phyloP scores from a whole-genome alignment of 1,139 yeast species.

The Nadsonia commutata region DNA sequence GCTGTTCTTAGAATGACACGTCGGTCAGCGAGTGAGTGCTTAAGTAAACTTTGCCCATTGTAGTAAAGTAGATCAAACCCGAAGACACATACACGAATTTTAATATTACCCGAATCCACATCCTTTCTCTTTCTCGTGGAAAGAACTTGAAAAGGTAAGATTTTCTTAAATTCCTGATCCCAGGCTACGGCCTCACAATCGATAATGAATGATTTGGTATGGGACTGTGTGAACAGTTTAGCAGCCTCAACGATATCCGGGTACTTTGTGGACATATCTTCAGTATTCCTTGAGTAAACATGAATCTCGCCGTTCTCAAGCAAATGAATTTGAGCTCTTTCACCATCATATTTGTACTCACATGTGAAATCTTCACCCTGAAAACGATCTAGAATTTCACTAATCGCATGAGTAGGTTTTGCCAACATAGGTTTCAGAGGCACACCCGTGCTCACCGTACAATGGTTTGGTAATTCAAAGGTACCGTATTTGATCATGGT shows the following conservation, averaged over 20 bases:
- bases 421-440: slow-evolving; percentile 98
- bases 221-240: slow-evolving; percentile 18
- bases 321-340: slow-evolving; percentile 87
- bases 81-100: slow-evolving; percentile 80
- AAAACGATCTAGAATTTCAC: slow-evolving; percentile 80
- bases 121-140: slow-evolving; percentile 91
- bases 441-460: slow-evolving; percentile 76
- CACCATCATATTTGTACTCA: slow-evolving; percentile 96
- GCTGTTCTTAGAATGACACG: slow-evolving; percentile 43
- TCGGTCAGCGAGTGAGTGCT: slow-evolving; percentile 56
- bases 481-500: slow-evolving; percentile 58
- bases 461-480: slow-evolving; percentile 44
- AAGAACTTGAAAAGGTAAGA: slow-evolving; percentile 81
- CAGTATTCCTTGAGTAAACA: slow-evolving; percentile 87
- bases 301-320: slow-evolving; percentile 50
- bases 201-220: slow-evolving; percentile 36
- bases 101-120: slow-evolving; percentile 73
- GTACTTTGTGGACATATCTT: slow-evolving; percentile 90
- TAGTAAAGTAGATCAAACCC: slow-evolving; percentile 75
- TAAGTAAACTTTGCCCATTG: slow-evolving; percentile 57
- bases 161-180: slow-evolving; percentile 62
- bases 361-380: slow-evolving; percentile 79
- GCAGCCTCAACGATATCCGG: slow-evolving; percentile 60
- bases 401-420: slow-evolving; percentile 85
- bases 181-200: slow-evolving; percentile 99